Evolutionary conservation across 2,329 filamentous ascomycete genomes (phyloP), one percentile per base, ranked within the genome.

Genomic region (Paraphaeosphaeria minitans): DNA sequence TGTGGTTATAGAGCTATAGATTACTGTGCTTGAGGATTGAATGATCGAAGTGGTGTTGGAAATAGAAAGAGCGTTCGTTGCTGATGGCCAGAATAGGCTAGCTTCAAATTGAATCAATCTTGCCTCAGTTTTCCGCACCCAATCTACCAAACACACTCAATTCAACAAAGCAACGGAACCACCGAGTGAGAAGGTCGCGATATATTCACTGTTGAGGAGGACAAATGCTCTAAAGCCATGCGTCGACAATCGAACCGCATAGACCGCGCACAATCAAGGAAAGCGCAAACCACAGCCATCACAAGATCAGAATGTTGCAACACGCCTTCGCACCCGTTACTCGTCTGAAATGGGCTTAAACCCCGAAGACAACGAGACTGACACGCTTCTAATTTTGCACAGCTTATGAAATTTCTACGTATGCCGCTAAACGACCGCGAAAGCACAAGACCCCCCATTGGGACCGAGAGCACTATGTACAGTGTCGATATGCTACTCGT

Each of bases 401-500:
- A 43, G 8, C 39, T 42, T 21, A 21, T 43, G 19, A 22, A 42
- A 45, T 8, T 43, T 53, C 41, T 45, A 53, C 3, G 27, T 16
- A 16, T 53, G 31, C 31, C 41, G 50, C 50, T 45, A 46, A 45
- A 31, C 6, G 39, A 46, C 37, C 24, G 24, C 7, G 24, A 59
- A 56, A 61, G 43, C 51, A 59, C 39, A 54, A 54, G 49, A 56
- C 33, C 56, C 54, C 56, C 56, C 56, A 60, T 39, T 41, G 49
- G 19, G 51, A 51, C 54, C 53, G 31, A 50, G 43, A 57, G 37
- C 45, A 33, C 37, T 61, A 59, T 64, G 24, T 59, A 63, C 55
- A 63, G 51, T 55, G 49, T 42, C 43, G 29, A 8, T 46, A 13
- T 39, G 55, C 48, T 33, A 53, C 53, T 46, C 21, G 53, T 47